These are phyloP conservation scores for Fusarium continuum DNA, from an alignment of 2,329 filamentous ascomycete genomes.

Conservation along the genomic window DNA sequence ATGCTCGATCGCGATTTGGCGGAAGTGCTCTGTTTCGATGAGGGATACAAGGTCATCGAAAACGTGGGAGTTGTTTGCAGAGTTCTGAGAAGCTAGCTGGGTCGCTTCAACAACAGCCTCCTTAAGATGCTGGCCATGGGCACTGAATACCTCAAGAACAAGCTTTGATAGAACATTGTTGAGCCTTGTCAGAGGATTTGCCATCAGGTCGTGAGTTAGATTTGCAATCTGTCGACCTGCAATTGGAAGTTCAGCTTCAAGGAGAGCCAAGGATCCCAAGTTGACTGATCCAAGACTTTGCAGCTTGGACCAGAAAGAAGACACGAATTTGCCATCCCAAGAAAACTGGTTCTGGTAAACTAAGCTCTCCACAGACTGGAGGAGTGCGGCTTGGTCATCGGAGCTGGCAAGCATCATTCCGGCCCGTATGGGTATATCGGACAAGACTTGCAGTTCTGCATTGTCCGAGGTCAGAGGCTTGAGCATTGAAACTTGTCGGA, in stretches of 20 bases:
- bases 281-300: conserved; percentile 61
- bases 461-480: conserved; percentile 35
- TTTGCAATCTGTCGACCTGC: conserved; percentile 64
- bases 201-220: conserved; percentile 59
- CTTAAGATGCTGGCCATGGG: conserved; percentile 50
- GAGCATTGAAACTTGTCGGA: conserved; percentile 63
- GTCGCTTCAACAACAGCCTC: conserved; percentile 43
- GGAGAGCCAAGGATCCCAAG: conserved; percentile 67
- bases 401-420: conserved; percentile 48
- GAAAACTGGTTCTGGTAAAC: conserved; percentile 50
- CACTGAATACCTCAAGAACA: conserved; percentile 53
- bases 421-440: conserved; percentile 51
- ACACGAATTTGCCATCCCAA: conserved; percentile 54
- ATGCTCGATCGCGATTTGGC: conserved; percentile 51
- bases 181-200: conserved; percentile 60
- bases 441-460: conserved; percentile 59
- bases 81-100: conserved; percentile 29
- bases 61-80: not conserved
- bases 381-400: conserved; percentile 49
- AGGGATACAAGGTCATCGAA: conserved; percentile 39
- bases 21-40: conserved; percentile 51
- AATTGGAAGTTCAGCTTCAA: conserved; percentile 71
- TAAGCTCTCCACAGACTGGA: conserved; percentile 61
- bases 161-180: conserved; percentile 59
- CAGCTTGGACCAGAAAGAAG: conserved; percentile 64